Base-by-base conservation (phyloP, 345 rosid genomes). In the Euphorbia pulcherrima region DNA sequence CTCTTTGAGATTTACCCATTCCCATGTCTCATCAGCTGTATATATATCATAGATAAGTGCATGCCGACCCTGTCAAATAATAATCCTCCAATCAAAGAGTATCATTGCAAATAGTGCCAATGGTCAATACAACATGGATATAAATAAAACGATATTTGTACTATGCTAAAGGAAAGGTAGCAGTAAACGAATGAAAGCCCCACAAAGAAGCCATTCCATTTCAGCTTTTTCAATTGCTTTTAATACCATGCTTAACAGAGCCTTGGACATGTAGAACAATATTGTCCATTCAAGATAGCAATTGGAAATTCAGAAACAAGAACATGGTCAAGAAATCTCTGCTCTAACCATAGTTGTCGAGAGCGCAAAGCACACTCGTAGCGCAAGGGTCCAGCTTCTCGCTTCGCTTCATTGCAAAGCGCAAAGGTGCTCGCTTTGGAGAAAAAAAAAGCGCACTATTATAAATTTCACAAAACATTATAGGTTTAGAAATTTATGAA, bases 1-100 rank as follows among this genome's bases (percentile, higher is more conserved):
- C 84, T 89, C 99, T 75, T 89, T 89, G 40, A 94, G 90, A 77
- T 94, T 83, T 68, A 92, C 97, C 99, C 97, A 92, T 74, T 94
- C 99, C 96, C 93, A 89, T 10, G 99, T 86, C 76, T 88, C 96
- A 67, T 80, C 84, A 61, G 69, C 75, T 3, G 89, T 74, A 65
- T 78, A 58, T 51, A 83, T 83, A 77, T 91, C 97, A 84, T 94
- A 94, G 68, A 89, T 96, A 81, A 94, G 73, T 68, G 93, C 90
- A 83, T 94, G 99, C 26, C 89, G 80, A 26, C 87, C 97, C 99
- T 94, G 87, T 20, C 76, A 73, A 73, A 16, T 74, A 61, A 63
- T 41, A 73, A 77, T 2, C 48, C 23, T 21, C n/a, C 28, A 10
- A 54, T 44, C 50, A 61, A 37, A 46, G 17, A 37, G 14, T 35